A percentile compares a stretch with the other conserved stretches of the same genome.
phyloP scores from a whole-genome alignment of 768 basidiomycete species.

The Pulveroboletus sp. region DNA sequence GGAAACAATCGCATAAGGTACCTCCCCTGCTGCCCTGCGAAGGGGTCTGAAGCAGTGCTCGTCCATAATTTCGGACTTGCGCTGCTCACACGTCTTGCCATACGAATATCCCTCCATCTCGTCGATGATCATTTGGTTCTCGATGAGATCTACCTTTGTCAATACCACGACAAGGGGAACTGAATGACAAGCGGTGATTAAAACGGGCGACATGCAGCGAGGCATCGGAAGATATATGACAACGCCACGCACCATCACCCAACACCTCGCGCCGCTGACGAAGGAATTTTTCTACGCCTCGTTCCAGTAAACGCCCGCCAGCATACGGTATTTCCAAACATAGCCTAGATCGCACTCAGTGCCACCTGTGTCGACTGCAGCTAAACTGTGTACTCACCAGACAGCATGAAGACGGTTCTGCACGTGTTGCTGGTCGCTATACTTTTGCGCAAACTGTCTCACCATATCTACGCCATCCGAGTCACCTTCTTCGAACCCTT shows the following conservation, averaged over 20 bases:
- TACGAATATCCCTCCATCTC: neutral
- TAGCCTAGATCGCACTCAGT: neutral
- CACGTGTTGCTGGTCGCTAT: neutral
- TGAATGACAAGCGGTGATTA: neutral
- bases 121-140: neutral
- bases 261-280: neutral
- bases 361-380: neutral
- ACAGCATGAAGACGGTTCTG: neutral
- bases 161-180: neutral
- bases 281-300: neutral
- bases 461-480: neutral
- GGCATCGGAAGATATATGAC: too few species aligned
- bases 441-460: neutral
- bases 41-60: neutral
- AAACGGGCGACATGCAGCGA: too few species aligned
- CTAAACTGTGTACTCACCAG: neutral
- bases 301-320: neutral
- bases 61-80: neutral
- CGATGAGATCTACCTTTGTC: neutral
- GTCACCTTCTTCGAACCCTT: neutral
- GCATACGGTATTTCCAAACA: neutral
- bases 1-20: neutral
- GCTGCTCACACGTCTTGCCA: neutral
- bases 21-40: neutral
- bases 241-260: neutral